These are phyloP conservation scores for Candida railenensis DNA, from an alignment of 805 yeast species.

Conservation along the genomic window DNA sequence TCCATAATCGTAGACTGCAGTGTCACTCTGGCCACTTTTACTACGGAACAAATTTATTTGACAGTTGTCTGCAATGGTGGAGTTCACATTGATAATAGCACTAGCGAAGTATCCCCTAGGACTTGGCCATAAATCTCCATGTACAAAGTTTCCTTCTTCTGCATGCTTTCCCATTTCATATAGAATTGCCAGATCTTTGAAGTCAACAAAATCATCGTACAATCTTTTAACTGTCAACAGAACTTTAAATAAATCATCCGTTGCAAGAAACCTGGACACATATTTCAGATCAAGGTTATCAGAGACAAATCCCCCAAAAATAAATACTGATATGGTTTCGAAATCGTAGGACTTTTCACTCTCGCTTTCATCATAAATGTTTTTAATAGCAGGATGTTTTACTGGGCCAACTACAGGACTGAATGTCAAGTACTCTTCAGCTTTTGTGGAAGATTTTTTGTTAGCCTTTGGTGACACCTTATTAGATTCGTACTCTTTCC, in stretches of 20 bases:
- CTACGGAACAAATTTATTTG: conserved; percentile 11
- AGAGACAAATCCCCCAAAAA: conserved; percentile 39
- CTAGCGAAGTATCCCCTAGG: conserved; percentile 42
- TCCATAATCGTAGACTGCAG: conserved; percentile 2
- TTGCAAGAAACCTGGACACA: conserved; percentile 23
- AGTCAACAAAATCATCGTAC: conserved; percentile 5
- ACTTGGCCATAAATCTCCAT: conserved; percentile 24
- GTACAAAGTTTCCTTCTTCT: conserved; percentile 2
- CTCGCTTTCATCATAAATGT: conserved; percentile 12
- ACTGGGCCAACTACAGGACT: not conserved
- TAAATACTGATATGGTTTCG: conserved; percentile 25
- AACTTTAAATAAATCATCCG: conserved; percentile 33
- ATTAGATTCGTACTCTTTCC: not conserved
- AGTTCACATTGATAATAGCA: conserved; percentile 24
- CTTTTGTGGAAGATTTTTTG: not conserved
- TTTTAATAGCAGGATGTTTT: not conserved
- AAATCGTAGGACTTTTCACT: conserved; percentile 12
- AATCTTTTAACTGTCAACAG: conserved; percentile 28
- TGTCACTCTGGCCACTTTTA: not conserved
- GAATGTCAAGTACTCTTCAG: not conserved
- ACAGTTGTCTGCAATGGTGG: conserved; percentile 18
- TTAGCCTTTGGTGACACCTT: not conserved
- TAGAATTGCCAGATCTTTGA: conserved; percentile 16
- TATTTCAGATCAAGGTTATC: conserved; percentile 3
- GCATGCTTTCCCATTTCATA: conserved; percentile 12